Percentiles rank a stretch among this genome's conserved stretches.
These are phyloP conservation scores for Cladosporium sp. DNA, from an alignment of 2,329 filamentous ascomycete genomes.

Conservation along the genomic window DNA sequence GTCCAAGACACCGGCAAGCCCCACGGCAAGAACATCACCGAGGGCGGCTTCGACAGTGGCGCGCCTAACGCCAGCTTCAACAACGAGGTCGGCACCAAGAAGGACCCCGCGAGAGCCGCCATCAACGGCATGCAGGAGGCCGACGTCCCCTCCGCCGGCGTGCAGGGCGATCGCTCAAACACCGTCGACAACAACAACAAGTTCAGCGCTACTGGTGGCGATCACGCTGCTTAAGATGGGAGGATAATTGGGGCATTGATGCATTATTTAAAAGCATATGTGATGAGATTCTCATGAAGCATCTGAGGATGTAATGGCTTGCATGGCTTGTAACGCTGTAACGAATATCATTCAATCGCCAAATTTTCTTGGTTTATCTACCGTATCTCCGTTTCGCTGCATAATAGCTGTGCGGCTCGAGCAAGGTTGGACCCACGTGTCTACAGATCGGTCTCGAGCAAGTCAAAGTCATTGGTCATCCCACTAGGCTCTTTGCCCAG, in stretches of 20 bases:
- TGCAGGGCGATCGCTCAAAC: conserved; percentile 7
- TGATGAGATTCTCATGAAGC: no score
- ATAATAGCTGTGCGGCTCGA: no score
- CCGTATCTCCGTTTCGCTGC: no score
- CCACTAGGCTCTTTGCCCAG: no score
- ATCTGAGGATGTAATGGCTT: background rate
- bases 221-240: background rate
- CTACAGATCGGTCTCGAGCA: no score
- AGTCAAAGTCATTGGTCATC: no score
- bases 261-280: no score
- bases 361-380: no score
- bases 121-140: conserved; percentile 31
- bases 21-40: conserved; percentile 48
- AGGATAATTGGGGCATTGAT: background rate
- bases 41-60: conserved; percentile 38
- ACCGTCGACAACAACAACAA: conserved; percentile 9
- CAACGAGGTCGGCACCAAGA: conserved; percentile 49
- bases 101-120: conserved; percentile 53
- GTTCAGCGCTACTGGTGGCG: conserved; percentile 9
- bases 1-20: conserved; percentile 38
- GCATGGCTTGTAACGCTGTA: conserved; percentile 1
- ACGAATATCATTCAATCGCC: background rate
- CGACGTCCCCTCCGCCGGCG: conserved; percentile 9
- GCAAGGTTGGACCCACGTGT: no score
- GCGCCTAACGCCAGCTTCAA: conserved; percentile 49